Conservation (phyloP, 495 filamentous ascomycete genomes). For the Thermochaetoides thermophila region DNA sequence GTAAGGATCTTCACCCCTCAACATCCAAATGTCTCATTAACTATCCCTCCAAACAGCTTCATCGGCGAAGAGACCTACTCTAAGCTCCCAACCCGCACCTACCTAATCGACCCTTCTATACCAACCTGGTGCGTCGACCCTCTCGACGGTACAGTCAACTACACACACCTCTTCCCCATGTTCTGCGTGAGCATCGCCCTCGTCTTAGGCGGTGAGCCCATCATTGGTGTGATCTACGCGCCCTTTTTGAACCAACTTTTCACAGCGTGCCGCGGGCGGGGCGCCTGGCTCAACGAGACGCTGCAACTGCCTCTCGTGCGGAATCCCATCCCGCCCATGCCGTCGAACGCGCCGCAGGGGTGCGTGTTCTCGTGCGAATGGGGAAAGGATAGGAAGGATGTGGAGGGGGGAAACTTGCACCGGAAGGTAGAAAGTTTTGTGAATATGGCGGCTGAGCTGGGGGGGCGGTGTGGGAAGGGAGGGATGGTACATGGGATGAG, state of each 20-base stretch:
- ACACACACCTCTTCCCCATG: constrained; percentile 58
- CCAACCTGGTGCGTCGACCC: constrained; percentile 62
- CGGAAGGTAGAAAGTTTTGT: constrained; percentile 55
- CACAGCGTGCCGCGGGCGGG: constrained; percentile 42
- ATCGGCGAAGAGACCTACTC: constrained; percentile 59
- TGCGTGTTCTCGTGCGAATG: constrained; percentile 58
- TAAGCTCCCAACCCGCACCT: constrained; percentile 40
- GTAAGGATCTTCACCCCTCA: constrained; percentile 20
- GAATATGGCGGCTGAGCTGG: constrained; percentile 52
- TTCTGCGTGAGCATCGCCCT: constrained; percentile 57
- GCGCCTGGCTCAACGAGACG: constrained; percentile 52
- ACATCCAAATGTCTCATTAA: not conserved
- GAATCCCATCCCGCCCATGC: constrained; percentile 43
- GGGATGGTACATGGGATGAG: constrained; percentile 72
- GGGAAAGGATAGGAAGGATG: constrained; percentile 55
- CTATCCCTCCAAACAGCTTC: constrained; percentile 30
- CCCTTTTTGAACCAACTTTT: constrained; percentile 51
- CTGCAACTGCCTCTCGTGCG: constrained; percentile 42
- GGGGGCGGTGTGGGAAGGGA: constrained; percentile 43
- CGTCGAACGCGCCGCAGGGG: constrained; percentile 44
- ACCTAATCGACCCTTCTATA: constrained; percentile 35
- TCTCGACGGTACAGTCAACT: constrained; percentile 58
- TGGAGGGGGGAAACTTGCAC: constrained; percentile 44
- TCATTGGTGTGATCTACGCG: constrained; percentile 52
- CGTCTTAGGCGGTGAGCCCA: constrained; percentile 36